Base-by-base conservation (phyloP, 2,329 filamentous ascomycete genomes). In the Exophiala mesophila region DNA sequence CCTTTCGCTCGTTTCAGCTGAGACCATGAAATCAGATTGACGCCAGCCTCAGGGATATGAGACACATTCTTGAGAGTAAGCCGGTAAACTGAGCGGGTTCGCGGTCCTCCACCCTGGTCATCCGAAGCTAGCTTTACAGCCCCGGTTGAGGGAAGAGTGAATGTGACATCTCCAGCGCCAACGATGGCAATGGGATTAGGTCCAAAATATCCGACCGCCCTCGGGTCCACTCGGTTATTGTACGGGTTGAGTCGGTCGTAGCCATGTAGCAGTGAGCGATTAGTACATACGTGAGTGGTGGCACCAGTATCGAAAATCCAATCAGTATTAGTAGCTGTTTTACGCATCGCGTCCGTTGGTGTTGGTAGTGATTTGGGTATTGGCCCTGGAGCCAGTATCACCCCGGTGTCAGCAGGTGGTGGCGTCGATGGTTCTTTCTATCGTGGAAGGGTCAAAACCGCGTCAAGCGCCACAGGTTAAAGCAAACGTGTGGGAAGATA, bases 221-320 rank as follows among this genome's bases (percentile, higher is more conserved):
- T 20, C 8, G 39, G 38, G 16, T 37, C 31, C 8, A 32, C 16
- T 9, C 33, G 24, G 35, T 36, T 28, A 13, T 15, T 36, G 39
- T 31, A 43, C 7, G 39, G 44, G 13, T 45, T 42, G 15, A 45
- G 21, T 5, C 41, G 39, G 23, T 33, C 35, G 35, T 45, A 49
- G 20, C 37, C 36, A 37, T 48, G 45, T 15, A 46, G 13, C 8
- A 46, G 33, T 10, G 18, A 13, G 28, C 43, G 44, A 24, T 46
- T 47, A 16, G 30, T 35, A 39, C 47, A 47, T 9, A 44, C 40
- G 18, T 49, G 46, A 13, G 46, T 41, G 3, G 37, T 49, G 5
- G 46, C 46, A 20, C 46, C 46, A 7, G 46, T 49, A 29, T 49
- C 46, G 23, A 49, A 39, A 19, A 49, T 49, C 46, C 46, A 49